These are phyloP conservation scores for Naganishia friedmannii DNA, from an alignment of 768 basidiomycete genomes.

Conservation along the genomic window DNA sequence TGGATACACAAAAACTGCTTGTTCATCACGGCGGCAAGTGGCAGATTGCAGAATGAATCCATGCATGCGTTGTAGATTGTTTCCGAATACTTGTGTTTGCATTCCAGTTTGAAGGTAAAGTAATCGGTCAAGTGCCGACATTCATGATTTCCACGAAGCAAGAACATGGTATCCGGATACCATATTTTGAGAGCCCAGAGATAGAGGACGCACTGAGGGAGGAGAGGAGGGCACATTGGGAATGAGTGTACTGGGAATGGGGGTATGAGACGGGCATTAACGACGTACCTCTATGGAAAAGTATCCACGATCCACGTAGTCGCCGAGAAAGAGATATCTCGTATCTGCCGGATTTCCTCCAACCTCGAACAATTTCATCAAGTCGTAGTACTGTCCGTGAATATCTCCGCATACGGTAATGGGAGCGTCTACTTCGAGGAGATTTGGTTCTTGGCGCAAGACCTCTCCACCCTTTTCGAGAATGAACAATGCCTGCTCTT, in stretches of 20 bases:
- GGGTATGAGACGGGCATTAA: not conserved
- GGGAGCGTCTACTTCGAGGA: constrained; percentile 91
- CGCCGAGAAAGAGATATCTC: constrained; percentile 84
- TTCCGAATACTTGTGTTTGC: constrained; percentile 98
- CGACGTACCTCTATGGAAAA: constrained; percentile 79
- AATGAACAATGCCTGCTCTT: constrained; percentile 93
- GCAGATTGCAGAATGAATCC: constrained; percentile 93
- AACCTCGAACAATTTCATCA: constrained; percentile 94
- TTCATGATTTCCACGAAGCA: constrained; percentile 97
- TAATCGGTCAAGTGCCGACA: constrained; percentile 98
- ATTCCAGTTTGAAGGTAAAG: constrained; percentile 98
- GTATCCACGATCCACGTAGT: constrained; percentile 90
- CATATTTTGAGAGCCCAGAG: constrained; percentile 98
- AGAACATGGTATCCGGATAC: constrained; percentile 95
- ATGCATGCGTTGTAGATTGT: constrained; percentile 95
- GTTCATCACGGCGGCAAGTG: constrained; percentile 97
- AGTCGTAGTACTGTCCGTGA: constrained; percentile 97
- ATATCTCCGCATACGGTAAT: constrained; percentile 99
- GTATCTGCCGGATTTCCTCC: constrained; percentile 93
- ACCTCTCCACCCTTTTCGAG: constrained; percentile 73
- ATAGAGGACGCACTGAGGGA: constrained; percentile 83
- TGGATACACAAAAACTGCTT: constrained; percentile 99
- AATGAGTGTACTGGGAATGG: not conserved
- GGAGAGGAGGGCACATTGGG: too few relatives aligned
- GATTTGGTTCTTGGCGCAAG: constrained; percentile 77